A percentile compares a stretch with the other conserved stretches of the same genome.
Conservation (phyloP, 78 protist genomes). For the Cavenderia fasciculata region DNA sequence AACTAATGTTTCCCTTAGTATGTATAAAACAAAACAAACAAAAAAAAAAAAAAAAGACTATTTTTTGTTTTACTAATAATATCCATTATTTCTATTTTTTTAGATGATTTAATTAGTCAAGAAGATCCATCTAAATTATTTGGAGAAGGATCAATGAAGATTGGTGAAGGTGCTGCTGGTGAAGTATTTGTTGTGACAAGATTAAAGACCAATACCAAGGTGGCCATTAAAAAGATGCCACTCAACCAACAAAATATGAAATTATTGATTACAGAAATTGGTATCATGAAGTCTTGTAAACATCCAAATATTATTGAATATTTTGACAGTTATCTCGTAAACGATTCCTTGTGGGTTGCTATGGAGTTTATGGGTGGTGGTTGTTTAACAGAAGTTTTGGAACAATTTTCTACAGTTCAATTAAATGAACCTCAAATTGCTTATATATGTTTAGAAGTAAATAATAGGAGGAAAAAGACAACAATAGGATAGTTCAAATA, state of each 20-base stretch:
- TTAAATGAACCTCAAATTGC: slow-evolving; percentile 87
- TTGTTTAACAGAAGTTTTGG: slow-evolving; percentile 87
- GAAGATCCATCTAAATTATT: slow-evolving; percentile 79
- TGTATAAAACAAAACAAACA: neutral
- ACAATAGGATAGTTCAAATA: no score
- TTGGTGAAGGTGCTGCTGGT: slow-evolving; percentile 83
- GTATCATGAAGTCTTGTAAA: slow-evolving; percentile 84
- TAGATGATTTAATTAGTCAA: slow-evolving; percentile 70
- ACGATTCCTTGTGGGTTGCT: slow-evolving; percentile 87
- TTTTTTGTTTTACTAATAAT: neutral
- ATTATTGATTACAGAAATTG: slow-evolving; percentile 87
- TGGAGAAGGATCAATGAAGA: slow-evolving; percentile 60
- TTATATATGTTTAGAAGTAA: slow-evolving; percentile 62
- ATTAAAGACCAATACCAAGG: slow-evolving; percentile 41
- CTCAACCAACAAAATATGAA: slow-evolving; percentile 83
- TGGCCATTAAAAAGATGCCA: slow-evolving; percentile 28
- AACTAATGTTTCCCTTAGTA: slow-evolving; percentile 53
- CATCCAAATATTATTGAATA: slow-evolving; percentile 91
- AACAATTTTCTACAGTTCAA: slow-evolving; percentile 65
- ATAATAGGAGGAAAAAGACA: no score
- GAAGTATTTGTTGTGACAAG: slow-evolving; percentile 81
- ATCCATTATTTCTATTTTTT: neutral
- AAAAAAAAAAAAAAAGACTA: neutral
- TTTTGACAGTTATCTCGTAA: slow-evolving; percentile 79
- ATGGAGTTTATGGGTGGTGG: slow-evolving; percentile 96